phyloP scores from a whole-genome alignment of 257 asterid genomes.

The Primulina eburnea region DNA sequence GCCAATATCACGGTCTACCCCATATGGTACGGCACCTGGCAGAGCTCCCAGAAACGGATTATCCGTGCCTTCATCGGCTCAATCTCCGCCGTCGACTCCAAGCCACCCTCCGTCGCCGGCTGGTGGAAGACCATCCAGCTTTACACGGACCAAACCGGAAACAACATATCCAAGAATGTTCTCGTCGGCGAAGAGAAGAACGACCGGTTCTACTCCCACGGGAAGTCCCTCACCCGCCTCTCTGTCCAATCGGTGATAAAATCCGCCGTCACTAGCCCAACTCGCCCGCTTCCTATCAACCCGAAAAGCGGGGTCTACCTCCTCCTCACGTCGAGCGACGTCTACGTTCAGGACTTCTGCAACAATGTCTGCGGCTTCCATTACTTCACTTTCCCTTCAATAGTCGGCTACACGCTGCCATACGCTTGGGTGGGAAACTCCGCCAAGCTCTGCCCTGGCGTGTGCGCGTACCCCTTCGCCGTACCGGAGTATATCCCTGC shows the following conservation, averaged over 20 bases:
- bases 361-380: slow-evolving; percentile 73
- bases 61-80: slow-evolving; percentile 89
- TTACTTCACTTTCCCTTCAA: slow-evolving; percentile 82
- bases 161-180: slow-evolving; percentile 53
- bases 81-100: slow-evolving; percentile 47
- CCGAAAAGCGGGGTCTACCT: slow-evolving; percentile 70
- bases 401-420: slow-evolving; percentile 87
- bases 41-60: slow-evolving; percentile 57
- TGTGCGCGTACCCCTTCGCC: slow-evolving; percentile 80
- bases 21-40: slow-evolving; percentile 89
- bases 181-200: slow-evolving; percentile 60
- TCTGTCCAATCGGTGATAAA: slow-evolving; percentile 68
- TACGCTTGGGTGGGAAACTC: slow-evolving; percentile 97
- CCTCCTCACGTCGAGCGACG: slow-evolving; percentile 70
- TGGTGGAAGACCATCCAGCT: slow-evolving; percentile 86
- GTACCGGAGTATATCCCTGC: slow-evolving; percentile 67
- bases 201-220: slow-evolving; percentile 64
- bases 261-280: slow-evolving; percentile 53
- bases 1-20: slow-evolving; percentile 73
- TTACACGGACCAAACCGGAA: slow-evolving; percentile 76
- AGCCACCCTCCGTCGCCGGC: slow-evolving; percentile 59
- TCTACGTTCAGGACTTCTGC: slow-evolving; percentile 73
- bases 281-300: slow-evolving; percentile 71
- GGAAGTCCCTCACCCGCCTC: slow-evolving; percentile 64
- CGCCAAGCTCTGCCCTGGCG: slow-evolving; percentile 63